Base-by-base conservation (phyloP, 306 rosid genomes). In the Cucurbita pepo region DNA sequence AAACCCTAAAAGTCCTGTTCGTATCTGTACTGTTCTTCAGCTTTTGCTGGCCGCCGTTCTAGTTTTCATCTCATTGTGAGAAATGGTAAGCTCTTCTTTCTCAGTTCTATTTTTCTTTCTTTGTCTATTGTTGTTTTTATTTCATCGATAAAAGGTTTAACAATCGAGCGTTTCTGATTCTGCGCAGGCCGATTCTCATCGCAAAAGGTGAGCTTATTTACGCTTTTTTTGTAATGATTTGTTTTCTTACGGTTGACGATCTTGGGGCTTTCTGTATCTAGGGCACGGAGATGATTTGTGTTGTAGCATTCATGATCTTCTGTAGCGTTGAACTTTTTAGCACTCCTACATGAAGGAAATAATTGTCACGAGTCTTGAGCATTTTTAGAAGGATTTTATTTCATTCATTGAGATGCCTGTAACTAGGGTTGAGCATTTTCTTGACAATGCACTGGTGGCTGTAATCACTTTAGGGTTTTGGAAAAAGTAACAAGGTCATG, bases 101-200 rank as follows among this genome's bases (percentile, higher is more conserved):
- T 22, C 41, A 8, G 12, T 3, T 47, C 80, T 72, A 69, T 43
- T 43, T 1, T 10, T 71, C 54, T 51, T 41, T 37, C 53, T 4
- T 10, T 34, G 34, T 22, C 2, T 18, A 37, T 14, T 40, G 8
- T 72, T 12, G 21, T 69, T 58, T 72, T 6, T 51, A 3, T 4
- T 18, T 81, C 19, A 58, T 71, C 4, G 56, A 58, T 47, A 37
- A 77, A 30, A 21, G 48, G 22, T 45, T n/a, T 56, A 54, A 52
- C 12, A 18, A 45, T 70, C 57, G 73, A n/a, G 58, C 76, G 4
- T 45, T 12, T 72, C 44, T 59, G 12, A 36, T 50, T 45, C 8
- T 40, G 16, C 55, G 72, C 92, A 94, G 99, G 92, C 91, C 18
- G 95, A 88, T 79, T 88, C 97, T 73, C 96, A 92, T 3, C 81